Conservation (phyloP, 1,284 basidiomycete genomes). For the Hymenochaete sp. region DNA sequence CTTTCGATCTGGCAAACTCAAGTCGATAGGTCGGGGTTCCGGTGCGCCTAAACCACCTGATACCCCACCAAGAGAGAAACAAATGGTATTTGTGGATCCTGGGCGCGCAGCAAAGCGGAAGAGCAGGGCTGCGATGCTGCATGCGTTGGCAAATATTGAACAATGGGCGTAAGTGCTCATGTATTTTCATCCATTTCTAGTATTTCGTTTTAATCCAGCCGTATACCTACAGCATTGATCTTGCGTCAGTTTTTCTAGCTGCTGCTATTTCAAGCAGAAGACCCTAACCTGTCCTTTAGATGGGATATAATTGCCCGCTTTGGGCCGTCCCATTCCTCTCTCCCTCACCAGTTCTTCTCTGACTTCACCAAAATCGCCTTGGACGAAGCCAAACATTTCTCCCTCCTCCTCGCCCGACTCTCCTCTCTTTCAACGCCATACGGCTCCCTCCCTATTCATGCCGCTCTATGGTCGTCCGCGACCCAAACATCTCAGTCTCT, state of each 20-base stretch:
- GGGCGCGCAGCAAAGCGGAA: conserved; percentile 54
- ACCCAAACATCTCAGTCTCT: conserved; percentile 64
- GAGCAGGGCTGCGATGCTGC: conserved; percentile 67
- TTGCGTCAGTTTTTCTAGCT: background rate
- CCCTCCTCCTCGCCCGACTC: conserved; percentile 49
- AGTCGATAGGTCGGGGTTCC: conserved; percentile 53
- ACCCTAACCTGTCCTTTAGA: conserved; percentile 26
- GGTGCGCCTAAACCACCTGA: conserved; percentile 51
- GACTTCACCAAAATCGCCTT: conserved; percentile 77
- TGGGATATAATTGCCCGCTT: conserved; percentile 84
- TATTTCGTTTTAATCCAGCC: conserved; percentile 29
- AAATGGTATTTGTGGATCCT: conserved; percentile 52
- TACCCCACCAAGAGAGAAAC: conserved; percentile 57
- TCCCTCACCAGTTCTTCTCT: conserved; percentile 70
- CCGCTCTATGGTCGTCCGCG: conserved; percentile 78
- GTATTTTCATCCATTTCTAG: conserved; percentile 57
- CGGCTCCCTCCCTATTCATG: conserved; percentile 68
- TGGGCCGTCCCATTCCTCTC: conserved; percentile 47
- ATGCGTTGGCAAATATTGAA: conserved; percentile 85
- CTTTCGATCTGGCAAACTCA: conserved; percentile 61
- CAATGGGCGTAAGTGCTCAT: conserved; percentile 73
- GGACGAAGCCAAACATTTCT: conserved; percentile 80
- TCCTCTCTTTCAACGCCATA: conserved; percentile 64
- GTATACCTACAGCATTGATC: background rate
- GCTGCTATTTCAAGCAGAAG: too few relatives aligned